These are phyloP conservation scores for Ormosia emarginata DNA, from an alignment of 306 rosid species.

Conservation along the genomic window DNA sequence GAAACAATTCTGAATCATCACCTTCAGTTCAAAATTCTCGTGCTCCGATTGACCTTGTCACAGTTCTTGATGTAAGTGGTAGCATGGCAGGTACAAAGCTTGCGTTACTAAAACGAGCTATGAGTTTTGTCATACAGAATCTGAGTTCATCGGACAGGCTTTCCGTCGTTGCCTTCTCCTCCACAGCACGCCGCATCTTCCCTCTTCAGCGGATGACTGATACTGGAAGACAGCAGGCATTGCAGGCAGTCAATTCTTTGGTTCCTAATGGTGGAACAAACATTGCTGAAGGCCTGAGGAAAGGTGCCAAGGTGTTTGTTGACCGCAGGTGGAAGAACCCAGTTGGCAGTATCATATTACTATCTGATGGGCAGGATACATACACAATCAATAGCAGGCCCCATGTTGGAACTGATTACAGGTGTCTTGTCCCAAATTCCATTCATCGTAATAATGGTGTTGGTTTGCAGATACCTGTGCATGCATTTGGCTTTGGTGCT, in stretches of 20 bases:
- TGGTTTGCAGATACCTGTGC: conserved; percentile 78
- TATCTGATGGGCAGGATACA: conserved; percentile 96
- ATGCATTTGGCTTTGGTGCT: conserved; percentile 84
- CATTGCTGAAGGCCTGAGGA: conserved; percentile 77
- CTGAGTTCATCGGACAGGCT: conserved; percentile 85
- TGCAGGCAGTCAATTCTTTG: conserved; percentile 71
- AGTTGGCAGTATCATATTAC: conserved; percentile 75
- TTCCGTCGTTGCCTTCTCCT: conserved; percentile 79
- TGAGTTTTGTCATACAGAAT: conserved; percentile 91
- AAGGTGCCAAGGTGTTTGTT: conserved; percentile 78
- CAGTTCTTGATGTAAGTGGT: conserved; percentile 92
- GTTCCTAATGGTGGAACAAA: conserved; percentile 76
- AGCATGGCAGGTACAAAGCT: conserved; percentile 98
- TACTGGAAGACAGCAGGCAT: conserved; percentile 69
- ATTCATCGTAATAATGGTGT: conserved; percentile 39
- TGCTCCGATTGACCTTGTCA: conserved; percentile 85
- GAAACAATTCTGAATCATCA: conserved; percentile 15
- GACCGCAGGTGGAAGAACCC: conserved; percentile 87
- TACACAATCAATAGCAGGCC: conserved; percentile 34
- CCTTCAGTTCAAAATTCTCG: conserved; percentile 39
- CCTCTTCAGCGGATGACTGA: conserved; percentile 83
- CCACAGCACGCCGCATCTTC: conserved; percentile 78
- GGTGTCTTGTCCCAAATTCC: conserved; percentile 64
- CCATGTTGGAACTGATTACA: conserved; percentile 36
- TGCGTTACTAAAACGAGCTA: conserved; percentile 78